Evolutionary conservation across 257 asterid species (phyloP), one percentile per base, ranked within the genome.

Genomic region (Mentha longifolia): DNA sequence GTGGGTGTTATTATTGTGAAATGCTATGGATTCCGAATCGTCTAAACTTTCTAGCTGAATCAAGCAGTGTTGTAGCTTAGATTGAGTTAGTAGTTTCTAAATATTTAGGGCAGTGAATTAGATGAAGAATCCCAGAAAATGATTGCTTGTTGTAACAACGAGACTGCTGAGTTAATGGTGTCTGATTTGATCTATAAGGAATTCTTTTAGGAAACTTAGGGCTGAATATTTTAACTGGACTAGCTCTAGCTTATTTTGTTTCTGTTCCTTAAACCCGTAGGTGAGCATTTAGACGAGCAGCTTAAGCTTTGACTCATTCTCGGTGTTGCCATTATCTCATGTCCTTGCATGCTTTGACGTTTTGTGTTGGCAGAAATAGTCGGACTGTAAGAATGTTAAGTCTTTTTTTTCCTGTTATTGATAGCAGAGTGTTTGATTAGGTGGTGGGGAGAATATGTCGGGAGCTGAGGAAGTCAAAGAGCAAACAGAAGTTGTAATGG

Each of bases 391-490:
- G 55, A 54, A 9, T 39, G 58, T 65, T 25, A 19, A 5, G 10
- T 10, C n/a, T n/a, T 30, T 4, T 16, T 37, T 5, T 20, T 22
- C 12, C n/a, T n/a, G 17, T 51, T 6, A 42, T 45, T 17, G 68
- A 10, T 49, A 49, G 35, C n/a, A 49, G 60, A 17, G 3, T 59
- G 3, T 59, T 17, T 14, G 6, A 35, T 65, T 5, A 30, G 80
- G 77, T 75, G 56, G 67, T 61, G 71, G 66, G 67, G 73, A 69
- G 80, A 83, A 65, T 66, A 91, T 91, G 96, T 93, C 98, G 20
- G 87, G 88, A 80, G 66, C 88, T 41, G 94, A 91, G 83, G 97
- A 87, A 63, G 81, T 74, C 52, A 88, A 84, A 70, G 85, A 84
- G 30, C 89, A 84, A 67, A 66, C 82, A 2, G 92, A 83, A 78